These are phyloP conservation scores for Fusarium clavum DNA, from an alignment of 2,329 filamentous ascomycete genomes.

Conservation along the genomic window DNA sequence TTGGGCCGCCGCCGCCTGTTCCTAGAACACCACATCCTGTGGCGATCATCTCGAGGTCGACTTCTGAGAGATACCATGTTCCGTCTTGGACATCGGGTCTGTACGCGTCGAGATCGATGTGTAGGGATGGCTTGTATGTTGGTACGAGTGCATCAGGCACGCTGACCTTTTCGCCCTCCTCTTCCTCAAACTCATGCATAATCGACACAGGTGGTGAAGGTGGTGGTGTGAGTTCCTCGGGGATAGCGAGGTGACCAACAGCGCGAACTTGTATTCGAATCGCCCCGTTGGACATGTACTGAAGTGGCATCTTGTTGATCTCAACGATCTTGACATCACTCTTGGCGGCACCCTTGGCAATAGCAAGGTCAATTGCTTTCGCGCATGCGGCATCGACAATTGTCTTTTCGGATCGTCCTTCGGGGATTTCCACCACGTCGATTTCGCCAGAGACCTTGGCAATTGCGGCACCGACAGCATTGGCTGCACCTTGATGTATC, in stretches of 20 bases:
- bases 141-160: conserved; percentile 48
- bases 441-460: conserved; percentile 65
- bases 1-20: conserved; percentile 53
- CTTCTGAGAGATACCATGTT: conserved; percentile 52
- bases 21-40: conserved; percentile 53
- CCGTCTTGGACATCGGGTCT: conserved; percentile 49
- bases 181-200: conserved; percentile 30
- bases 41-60: conserved; percentile 52
- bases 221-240: conserved; percentile 42
- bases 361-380: conserved; percentile 48
- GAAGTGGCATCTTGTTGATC: conserved; percentile 57
- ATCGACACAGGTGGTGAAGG: conserved; percentile 31
- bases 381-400: conserved; percentile 56
- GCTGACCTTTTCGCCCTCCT: conserved; percentile 45
- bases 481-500: conserved; percentile 65
- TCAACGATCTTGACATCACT: conserved; percentile 58
- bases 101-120: conserved; percentile 48
- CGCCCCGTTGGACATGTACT: conserved; percentile 52
- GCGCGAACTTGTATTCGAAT: conserved; percentile 52
- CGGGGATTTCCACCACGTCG: conserved; percentile 62
- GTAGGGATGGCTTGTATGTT: conserved; percentile 48
- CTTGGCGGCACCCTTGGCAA: conserved; percentile 48
- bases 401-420: conserved; percentile 52
- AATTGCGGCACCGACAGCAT: conserved; percentile 70
- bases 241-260: conserved; percentile 50